Base-by-base conservation (phyloP, 2,329 filamentous ascomycete genomes). In the Neonectria ditissima region DNA sequence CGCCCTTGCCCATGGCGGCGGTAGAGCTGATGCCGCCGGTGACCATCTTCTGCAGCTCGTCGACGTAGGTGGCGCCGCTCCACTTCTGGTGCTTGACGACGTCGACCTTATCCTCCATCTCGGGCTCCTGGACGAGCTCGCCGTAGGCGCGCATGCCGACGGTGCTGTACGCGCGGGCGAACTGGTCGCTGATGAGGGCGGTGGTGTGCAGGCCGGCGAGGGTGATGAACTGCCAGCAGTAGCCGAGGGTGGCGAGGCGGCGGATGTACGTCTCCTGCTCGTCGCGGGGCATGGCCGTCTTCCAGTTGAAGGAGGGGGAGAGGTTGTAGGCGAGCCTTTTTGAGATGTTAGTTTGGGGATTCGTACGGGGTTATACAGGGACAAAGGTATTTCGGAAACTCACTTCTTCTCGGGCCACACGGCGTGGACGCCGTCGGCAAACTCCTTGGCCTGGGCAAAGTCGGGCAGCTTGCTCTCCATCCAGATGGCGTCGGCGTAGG, bases 221-320 rank as follows among this genome's bases (percentile, higher is more conserved):
- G n/a, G 96, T 99, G 84, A 99, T 99, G 86, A 99, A 99, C 81
- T 99, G 96, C 96, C 96, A 99, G 88, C 93, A 97, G 88, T 99
- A 99, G 67, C 96, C 96, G 52, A 99, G 88, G 67, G 83, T 76
- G 65, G 90, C 94, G 43, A 99, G 91, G 44, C 96, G 92, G 67
- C 90, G 85, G 83, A 99, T 99, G 84, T 98, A 99, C 20, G 96
- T 99, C 83, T 97, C 93, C 83, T 99, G 96, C 79, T 98, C 95
- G 56, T 87, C 86, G 70, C 92, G 89, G 47, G 93, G 87, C 94
- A 97, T 97, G 74, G 95, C 96, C 62, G 94, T 87, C 86, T 98
- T 98, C 96, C 96, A 99, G 89, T 99, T 99, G 91, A 99, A 99
- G 4, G 94, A 97, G 30, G 96, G 96, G 0, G 94, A 97, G 69